Conservation (phyloP, 441 rosid genomes). For the Adansonia madagascariensis region DNA sequence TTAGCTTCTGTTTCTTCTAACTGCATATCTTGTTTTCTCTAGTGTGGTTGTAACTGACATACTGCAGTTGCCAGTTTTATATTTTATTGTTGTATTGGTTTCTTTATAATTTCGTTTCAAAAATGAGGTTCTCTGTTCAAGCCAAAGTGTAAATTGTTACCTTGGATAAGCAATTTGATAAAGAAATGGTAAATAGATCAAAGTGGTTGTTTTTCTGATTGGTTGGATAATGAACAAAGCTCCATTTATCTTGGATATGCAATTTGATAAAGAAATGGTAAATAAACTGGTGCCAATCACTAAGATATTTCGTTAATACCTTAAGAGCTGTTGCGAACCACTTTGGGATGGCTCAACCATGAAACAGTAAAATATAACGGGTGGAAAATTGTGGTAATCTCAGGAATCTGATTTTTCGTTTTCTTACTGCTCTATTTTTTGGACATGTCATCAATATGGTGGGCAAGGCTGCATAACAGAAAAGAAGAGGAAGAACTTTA, state of each 20-base stretch:
- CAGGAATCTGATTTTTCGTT: not conserved
- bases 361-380: too few relatives aligned
- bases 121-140: not conserved
- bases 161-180: too few relatives aligned
- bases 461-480: too few relatives aligned
- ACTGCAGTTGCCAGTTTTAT: not conserved
- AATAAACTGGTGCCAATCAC: not conserved
- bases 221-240: not conserved
- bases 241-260: not conserved
- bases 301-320: too few relatives aligned
- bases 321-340: not conserved
- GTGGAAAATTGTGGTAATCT: too few relatives aligned
- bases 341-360: not conserved
- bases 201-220: not conserved
- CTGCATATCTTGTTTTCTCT: not conserved
- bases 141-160: too few relatives aligned
- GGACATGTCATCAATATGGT: too few relatives aligned
- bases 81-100: not conserved
- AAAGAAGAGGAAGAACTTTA: not conserved
- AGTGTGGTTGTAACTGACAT: not conserved
- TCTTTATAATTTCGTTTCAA: not conserved
- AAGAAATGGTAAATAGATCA: not conserved
- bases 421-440: not conserved
- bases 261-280: not conserved
- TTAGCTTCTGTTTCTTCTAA: not conserved